These are phyloP conservation scores for Pilatotrama ljubarskyi DNA, from an alignment of 768 basidiomycete genomes.

Conservation along the genomic window DNA sequence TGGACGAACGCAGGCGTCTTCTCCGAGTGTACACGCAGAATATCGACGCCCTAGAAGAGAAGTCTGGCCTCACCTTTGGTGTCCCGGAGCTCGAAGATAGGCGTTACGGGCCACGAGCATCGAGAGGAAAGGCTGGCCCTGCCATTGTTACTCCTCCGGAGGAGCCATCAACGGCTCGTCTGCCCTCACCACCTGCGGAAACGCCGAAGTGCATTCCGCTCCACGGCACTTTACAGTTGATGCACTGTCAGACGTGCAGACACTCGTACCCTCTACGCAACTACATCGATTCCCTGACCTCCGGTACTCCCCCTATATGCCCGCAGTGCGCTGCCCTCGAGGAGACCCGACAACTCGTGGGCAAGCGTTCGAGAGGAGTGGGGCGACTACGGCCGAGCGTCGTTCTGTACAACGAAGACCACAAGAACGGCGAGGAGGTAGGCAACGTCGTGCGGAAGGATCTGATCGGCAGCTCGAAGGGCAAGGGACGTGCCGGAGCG, in stretches of 20 bases:
- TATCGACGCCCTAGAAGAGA: slow-evolving; percentile 85
- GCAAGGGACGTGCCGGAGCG: slow-evolving; percentile 69
- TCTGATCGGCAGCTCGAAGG: slow-evolving; percentile 60
- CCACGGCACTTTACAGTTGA: slow-evolving; percentile 78
- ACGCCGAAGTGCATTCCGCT: slow-evolving; percentile 85
- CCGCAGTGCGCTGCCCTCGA: slow-evolving; percentile 76
- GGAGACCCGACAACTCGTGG: slow-evolving; percentile 65
- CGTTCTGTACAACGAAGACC: slow-evolving; percentile 87
- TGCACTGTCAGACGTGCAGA: slow-evolving; percentile 83
- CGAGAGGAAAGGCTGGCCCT: slow-evolving; percentile 33
- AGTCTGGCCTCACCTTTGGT: slow-evolving; percentile 87
- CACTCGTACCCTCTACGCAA: slow-evolving; percentile 65
- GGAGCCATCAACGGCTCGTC: slow-evolving; percentile 29
- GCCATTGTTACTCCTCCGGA: slow-evolving; percentile 3
- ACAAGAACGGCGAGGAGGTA: slow-evolving; percentile 84
- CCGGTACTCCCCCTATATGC: slow-evolving; percentile 71
- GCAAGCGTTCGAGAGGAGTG: slow-evolving; percentile 77
- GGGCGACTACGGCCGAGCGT: slow-evolving; percentile 85
- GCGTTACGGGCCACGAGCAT: slow-evolving; percentile 52
- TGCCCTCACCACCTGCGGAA: slow-evolving; percentile 54
- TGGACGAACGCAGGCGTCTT: slow-evolving; percentile 75
- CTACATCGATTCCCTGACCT: slow-evolving; percentile 57
- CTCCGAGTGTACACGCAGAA: slow-evolving; percentile 93
- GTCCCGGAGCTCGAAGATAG: slow-evolving; percentile 67
- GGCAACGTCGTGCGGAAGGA: slow-evolving; percentile 84